Conservation (phyloP, 2,329 filamentous ascomycete species). For the Rutstroemia sp. region DNA sequence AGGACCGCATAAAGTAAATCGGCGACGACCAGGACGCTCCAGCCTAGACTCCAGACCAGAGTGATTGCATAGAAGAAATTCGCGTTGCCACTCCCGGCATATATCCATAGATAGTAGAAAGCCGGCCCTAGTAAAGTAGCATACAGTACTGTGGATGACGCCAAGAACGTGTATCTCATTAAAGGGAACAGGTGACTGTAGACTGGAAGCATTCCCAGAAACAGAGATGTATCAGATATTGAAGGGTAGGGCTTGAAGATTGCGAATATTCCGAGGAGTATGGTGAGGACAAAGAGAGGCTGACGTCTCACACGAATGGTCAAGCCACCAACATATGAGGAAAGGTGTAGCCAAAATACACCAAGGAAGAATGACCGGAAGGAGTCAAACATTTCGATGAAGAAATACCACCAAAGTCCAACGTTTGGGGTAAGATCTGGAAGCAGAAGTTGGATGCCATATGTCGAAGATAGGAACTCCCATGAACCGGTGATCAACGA, state of each 20-base stretch:
- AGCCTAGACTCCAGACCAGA: slow-evolving; percentile 89
- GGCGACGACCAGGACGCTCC: slow-evolving; percentile 71
- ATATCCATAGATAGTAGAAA: slow-evolving; percentile 97
- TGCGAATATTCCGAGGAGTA: slow-evolving; percentile 82
- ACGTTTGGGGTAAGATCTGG: slow-evolving; percentile 92
- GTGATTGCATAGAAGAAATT: slow-evolving; percentile 99
- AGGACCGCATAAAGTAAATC: slow-evolving; percentile 85
- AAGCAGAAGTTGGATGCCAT: slow-evolving; percentile 84
- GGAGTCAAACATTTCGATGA: slow-evolving; percentile 98
- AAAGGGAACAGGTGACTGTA: slow-evolving; percentile 90
- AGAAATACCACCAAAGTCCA: slow-evolving; percentile 99
- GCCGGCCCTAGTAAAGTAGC: slow-evolving; percentile 83
- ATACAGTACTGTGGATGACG: slow-evolving; percentile 76
- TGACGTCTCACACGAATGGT: slow-evolving; percentile 77
- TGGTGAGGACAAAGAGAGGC: slow-evolving; percentile 75
- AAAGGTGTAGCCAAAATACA: slow-evolving; percentile 95
- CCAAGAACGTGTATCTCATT: slow-evolving; percentile 89
- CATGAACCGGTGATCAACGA: slow-evolving; percentile 71
- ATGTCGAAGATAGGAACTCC: slow-evolving; percentile 83
- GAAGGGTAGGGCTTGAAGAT: slow-evolving; percentile 98
- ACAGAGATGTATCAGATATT: slow-evolving; percentile 82
- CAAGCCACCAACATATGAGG: slow-evolving; percentile 80
- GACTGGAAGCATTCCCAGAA: slow-evolving; percentile 72
- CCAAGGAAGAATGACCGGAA: slow-evolving; percentile 96
- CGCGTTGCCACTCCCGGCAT: slow-evolving; percentile 93